These are phyloP conservation scores for Stephania yunnanensis DNA, from an alignment of 164 flowering plant species.

Conservation along the genomic window DNA sequence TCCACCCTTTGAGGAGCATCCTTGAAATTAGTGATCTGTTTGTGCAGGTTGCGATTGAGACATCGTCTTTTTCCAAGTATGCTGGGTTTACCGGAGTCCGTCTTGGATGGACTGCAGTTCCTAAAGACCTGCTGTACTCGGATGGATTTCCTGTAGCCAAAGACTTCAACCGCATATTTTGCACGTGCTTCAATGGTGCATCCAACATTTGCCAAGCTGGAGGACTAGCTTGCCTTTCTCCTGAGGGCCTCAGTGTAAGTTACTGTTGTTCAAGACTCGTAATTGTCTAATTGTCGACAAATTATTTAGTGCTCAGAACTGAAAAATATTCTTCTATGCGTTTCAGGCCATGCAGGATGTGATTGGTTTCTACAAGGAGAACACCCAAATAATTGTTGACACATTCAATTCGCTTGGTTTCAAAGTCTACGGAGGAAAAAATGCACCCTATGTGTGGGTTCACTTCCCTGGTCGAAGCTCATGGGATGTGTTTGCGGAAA, in stretches of 20 bases:
- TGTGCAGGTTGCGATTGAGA: constrained; percentile 83
- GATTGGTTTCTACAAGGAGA: constrained; percentile 78
- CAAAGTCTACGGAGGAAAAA: constrained; percentile 74
- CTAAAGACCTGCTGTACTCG: constrained; percentile 78
- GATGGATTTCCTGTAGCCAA: constrained; percentile 84
- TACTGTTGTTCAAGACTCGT: background rate
- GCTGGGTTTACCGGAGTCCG: constrained; percentile 98
- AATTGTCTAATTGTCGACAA: no score
- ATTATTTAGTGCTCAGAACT: background rate
- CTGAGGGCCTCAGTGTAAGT: constrained; percentile 68
- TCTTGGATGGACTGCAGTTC: constrained; percentile 91
- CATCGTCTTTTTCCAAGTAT: constrained; percentile 83
- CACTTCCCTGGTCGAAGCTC: constrained; percentile 88
- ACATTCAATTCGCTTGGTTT: constrained; percentile 82
- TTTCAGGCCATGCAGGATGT: constrained; percentile 73
- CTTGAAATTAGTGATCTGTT: background rate
- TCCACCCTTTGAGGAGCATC: background rate
- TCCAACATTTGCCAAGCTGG: constrained; percentile 94
- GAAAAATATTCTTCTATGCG: background rate
- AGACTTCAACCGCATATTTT: constrained; percentile 87
- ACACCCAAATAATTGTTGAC: constrained; percentile 67
- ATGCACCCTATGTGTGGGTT: constrained; percentile 95
- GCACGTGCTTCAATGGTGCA: constrained; percentile 94
- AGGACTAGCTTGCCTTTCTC: constrained; percentile 79
- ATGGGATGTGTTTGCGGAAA: constrained; percentile 94